Conservation (phyloP, 306 rosid genomes). For the Pueraria montana region DNA sequence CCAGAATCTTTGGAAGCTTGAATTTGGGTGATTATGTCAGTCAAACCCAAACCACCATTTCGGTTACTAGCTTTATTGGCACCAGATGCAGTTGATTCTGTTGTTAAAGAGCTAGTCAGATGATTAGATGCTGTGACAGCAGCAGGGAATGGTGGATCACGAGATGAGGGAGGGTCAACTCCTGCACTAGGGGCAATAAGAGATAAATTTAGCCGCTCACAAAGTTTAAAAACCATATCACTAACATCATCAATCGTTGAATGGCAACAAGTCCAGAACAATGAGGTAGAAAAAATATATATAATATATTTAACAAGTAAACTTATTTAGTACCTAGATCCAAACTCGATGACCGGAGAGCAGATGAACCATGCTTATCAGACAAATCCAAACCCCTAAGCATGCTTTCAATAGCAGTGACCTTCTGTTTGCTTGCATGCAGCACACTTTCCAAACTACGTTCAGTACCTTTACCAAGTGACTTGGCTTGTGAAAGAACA, state of each 20-base stretch:
- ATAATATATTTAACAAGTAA: slow-evolving; percentile 46
- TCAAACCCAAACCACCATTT: slow-evolving; percentile 88
- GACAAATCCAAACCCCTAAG: slow-evolving; percentile 95
- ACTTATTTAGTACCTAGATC: slow-evolving; percentile 91
- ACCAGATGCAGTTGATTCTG: slow-evolving; percentile 72
- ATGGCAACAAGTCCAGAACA: slow-evolving; percentile 40
- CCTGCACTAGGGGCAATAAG: slow-evolving; percentile 98
- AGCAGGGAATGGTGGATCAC: slow-evolving; percentile 99
- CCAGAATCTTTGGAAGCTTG: slow-evolving; percentile 94
- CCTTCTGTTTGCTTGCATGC: slow-evolving; percentile 98
- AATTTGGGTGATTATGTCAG: slow-evolving; percentile 94
- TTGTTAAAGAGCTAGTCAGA: slow-evolving; percentile 62
- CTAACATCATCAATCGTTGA: slow-evolving; percentile 19
- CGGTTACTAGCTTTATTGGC: slow-evolving; percentile 73
- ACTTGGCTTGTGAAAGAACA: slow-evolving; percentile 79
- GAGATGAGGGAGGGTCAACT: slow-evolving; percentile 99
- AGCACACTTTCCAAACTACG: slow-evolving; percentile 95
- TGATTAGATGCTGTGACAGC: slow-evolving; percentile 84
- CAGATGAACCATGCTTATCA: slow-evolving; percentile 77
- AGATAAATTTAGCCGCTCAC: slow-evolving; percentile 85
- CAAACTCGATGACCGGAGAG: slow-evolving; percentile 87
- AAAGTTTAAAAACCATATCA: slow-evolving; percentile 45
- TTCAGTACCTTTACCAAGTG: slow-evolving; percentile 77
- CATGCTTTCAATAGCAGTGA: slow-evolving; percentile 98
- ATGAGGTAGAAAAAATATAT: slow-evolving; percentile 27